phyloP scores from a whole-genome alignment of 2,329 filamentous ascomycete species.

The Colletotrichum sp. region DNA sequence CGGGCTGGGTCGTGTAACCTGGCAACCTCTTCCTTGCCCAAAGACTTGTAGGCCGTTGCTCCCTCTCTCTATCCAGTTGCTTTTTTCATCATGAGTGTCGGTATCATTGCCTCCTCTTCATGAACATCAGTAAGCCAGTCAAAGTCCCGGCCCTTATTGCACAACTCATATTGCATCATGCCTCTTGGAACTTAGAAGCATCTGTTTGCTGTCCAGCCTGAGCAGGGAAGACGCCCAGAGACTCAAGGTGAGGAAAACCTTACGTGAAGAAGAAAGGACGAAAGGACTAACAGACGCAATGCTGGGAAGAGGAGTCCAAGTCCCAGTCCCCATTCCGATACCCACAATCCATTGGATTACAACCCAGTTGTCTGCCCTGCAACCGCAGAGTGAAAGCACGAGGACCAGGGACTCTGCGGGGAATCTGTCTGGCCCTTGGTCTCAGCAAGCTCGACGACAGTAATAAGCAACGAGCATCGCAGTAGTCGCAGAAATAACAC shows the following conservation, averaged over 20 bases:
- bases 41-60: neutral
- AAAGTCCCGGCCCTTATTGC: neutral
- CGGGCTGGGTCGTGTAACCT: neutral
- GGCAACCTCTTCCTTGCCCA: neutral
- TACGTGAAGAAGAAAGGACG: neutral
- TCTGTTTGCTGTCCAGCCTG: neutral
- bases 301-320: neutral
- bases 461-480: neutral
- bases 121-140: neutral
- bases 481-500: neutral
- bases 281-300: neutral
- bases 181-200: neutral
- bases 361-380: neutral
- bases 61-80: neutral
- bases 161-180: neutral
- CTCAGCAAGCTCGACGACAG: neutral
- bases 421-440: neutral
- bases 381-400: neutral
- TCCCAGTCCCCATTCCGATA: neutral
- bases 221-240: neutral
- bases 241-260: constrained; percentile 6
- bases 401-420: neutral
- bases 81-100: neutral
- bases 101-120: neutral
- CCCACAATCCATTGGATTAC: neutral